A percentile compares a stretch with the other conserved stretches of the same genome.
These are phyloP conservation scores for Eucalyptus cloeziana DNA, from an alignment of 345 rosid species.

Conservation along the genomic window DNA sequence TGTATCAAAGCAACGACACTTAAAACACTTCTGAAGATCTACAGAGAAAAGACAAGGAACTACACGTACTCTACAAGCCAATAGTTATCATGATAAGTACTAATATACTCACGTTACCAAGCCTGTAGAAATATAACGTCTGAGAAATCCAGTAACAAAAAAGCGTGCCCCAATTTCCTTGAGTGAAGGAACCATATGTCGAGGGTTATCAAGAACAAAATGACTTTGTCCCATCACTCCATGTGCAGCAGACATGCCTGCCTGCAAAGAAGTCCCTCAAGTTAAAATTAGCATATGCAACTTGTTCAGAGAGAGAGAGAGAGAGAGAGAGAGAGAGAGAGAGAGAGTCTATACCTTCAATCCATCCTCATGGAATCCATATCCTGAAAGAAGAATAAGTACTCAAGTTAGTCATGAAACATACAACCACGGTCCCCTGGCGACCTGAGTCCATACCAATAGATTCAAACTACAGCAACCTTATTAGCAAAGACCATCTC, in stretches of 20 bases:
- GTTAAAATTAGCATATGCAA: background rate
- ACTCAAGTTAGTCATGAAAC: background rate
- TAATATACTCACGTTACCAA: conserved; percentile 43
- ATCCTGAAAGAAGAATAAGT: conserved; percentile 34
- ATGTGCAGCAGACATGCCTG: conserved; percentile 64
- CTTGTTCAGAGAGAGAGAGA: background rate
- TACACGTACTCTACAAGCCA: background rate
- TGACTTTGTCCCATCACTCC: conserved; percentile 38
- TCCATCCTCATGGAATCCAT: conserved; percentile 94
- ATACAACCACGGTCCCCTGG: background rate
- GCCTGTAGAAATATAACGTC: conserved; percentile 57
- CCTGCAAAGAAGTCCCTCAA: conserved; percentile 20
- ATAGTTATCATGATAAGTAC: background rate
- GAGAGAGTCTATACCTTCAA: conserved; percentile 40
- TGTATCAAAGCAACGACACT: background rate
- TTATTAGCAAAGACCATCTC: background rate
- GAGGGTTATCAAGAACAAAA: conserved; percentile 41
- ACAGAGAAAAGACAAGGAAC: background rate
- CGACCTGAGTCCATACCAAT: background rate
- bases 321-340: background rate
- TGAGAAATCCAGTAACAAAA: conserved; percentile 64
- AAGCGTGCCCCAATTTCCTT: conserved; percentile 66
- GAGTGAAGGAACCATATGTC: conserved; percentile 71
- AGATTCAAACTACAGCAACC: background rate
- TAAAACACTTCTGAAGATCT: background rate